Base-by-base conservation (phyloP, 306 rosid species). In the Sicyos edulis region DNA sequence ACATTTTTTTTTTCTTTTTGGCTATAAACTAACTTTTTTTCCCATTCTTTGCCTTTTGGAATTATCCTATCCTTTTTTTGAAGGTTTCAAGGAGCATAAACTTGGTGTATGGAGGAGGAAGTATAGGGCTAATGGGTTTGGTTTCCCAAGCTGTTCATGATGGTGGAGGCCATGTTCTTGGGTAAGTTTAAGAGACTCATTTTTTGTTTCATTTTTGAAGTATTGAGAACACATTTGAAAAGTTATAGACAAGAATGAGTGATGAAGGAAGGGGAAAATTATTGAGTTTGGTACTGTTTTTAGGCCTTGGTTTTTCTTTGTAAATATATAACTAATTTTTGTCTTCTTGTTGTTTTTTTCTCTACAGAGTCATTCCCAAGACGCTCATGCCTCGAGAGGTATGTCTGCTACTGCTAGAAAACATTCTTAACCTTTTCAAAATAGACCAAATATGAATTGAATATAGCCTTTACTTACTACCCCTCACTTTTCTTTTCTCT, bases 341-440 rank as follows among this genome's bases (percentile, higher is more conserved):
- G 67, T 62, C 80, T 79, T 85, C 64, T 82, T 82, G 77, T 68
- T 84, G 76, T 81, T 40, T 40, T 40, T 7, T 20, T 77, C 84
- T 78, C 82, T 80, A 80, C 90, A 88, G 90, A 76, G 88, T 88
- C 79, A 88, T 88, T 86, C 93, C 93, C 90, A 88, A 88, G 90
- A 88, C 93, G 73, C 93, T 88, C 86, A 88, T 86, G 88, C 90
- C 93, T 82, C 86, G 90, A 88, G 93, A 88, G 90, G 93, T 88
- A 82, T 84, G 83, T 81, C 83, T 79, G 78, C 71, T 82, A 58
- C 58, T 79, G 77, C 75, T 45, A 58, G 70, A 83, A 85, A 81
- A 81, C 73, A 50, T 6, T 72, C 78, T 81, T 53, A 78, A 72
- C 53, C 83, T 78, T 83, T 78, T 74, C 15, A 40, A 9, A 64